Percentiles rank a stretch among this genome's conserved stretches.
Evolutionary conservation across 148 eudicot genomes (phyloP).

Genomic region (Rhododendron griersonianum): DNA sequence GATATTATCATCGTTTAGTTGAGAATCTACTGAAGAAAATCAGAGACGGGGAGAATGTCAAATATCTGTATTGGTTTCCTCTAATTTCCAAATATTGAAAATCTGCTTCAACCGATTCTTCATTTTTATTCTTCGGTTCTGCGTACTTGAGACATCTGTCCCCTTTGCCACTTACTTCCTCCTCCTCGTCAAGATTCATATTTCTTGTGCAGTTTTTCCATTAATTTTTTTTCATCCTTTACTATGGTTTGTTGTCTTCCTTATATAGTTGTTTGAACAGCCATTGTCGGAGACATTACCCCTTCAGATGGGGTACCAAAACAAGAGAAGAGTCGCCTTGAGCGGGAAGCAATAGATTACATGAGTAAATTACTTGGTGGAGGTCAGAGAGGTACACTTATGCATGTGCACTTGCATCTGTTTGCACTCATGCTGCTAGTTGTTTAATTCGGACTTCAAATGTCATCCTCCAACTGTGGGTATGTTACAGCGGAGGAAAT

Average conservation of each 20-base stretch:
- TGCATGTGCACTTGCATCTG: background rate
- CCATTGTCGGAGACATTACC: slow-evolving; percentile 97
- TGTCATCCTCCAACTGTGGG: background rate
- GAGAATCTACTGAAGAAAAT: background rate
- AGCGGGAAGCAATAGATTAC: slow-evolving; percentile 76
- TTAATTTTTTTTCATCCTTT: background rate
- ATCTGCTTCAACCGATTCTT: background rate
- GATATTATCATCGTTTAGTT: background rate
- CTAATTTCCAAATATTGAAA: background rate
- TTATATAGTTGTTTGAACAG: slow-evolving; percentile 30
- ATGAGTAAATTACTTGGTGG: slow-evolving; percentile 92
- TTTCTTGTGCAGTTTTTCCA: background rate
- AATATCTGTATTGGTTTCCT: background rate
- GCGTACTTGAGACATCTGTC: background rate
- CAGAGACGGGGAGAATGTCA: background rate
- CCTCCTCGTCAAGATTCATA: background rate
- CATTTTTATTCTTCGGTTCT: background rate
- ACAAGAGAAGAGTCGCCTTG: slow-evolving; percentile 73
- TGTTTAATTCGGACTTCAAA: background rate
- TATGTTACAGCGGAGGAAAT: slow-evolving; percentile 73
- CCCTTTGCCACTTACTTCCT: background rate
- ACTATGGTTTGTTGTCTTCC: background rate
- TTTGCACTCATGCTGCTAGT: background rate
- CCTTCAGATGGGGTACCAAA: slow-evolving; percentile 87
- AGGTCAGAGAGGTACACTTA: slow-evolving; percentile 63